Conservation (phyloP, 257 asterid species). For the Solanum pennellii region DNA sequence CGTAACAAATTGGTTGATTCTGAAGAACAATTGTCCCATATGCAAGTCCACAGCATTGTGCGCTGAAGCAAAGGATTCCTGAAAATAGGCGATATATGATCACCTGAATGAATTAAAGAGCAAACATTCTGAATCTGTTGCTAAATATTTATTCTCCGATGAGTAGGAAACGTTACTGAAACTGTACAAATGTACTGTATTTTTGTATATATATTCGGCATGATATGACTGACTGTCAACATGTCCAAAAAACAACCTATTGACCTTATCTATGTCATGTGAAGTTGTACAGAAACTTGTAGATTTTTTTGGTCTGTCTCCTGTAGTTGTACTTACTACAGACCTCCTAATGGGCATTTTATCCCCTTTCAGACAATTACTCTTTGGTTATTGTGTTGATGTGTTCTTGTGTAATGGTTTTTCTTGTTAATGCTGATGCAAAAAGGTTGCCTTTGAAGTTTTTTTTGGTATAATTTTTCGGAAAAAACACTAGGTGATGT, state of each 20-base stretch:
- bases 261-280: conserved; percentile 24
- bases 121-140: conserved; percentile 7
- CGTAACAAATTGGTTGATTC: conserved; percentile 57
- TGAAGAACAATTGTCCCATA: conserved; percentile 67
- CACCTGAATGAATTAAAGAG: not conserved
- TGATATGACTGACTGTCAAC: conserved; percentile 20
- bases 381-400: not conserved
- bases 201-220: conserved; percentile 51
- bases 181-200: conserved; percentile 44
- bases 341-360: conserved; percentile 20
- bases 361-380: conserved; percentile 14
- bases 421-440: not conserved
- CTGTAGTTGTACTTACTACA: conserved; percentile 59
- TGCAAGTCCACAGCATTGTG: conserved; percentile 64
- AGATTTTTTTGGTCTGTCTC: not conserved
- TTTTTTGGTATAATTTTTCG: not conserved
- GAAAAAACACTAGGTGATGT: not conserved
- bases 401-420: not conserved
- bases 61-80: conserved; percentile 20
- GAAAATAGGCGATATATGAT: not conserved
- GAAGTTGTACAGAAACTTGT: not conserved
- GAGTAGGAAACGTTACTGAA: conserved; percentile 14
- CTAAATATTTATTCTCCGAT: conserved; percentile 26
- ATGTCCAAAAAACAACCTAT: conserved; percentile 7
- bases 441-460: not conserved